Conservation (phyloP, 768 basidiomycete genomes). For the Pleurotus pulmonarius region DNA sequence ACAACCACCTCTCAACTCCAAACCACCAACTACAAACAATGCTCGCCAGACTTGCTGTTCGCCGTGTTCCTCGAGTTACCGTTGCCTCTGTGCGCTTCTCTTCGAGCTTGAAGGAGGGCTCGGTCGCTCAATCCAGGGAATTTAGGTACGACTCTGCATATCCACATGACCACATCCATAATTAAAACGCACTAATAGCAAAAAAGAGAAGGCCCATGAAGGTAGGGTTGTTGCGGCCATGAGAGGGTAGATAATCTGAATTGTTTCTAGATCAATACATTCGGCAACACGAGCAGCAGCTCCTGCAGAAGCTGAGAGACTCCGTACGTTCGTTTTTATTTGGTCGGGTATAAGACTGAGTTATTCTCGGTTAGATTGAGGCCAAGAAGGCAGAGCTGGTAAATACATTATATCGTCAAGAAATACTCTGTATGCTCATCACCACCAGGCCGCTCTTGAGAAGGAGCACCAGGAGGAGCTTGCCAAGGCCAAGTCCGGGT, state of each 20-base stretch:
- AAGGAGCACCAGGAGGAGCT: slow-evolving; percentile 16
- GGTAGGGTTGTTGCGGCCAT: slow-evolving; percentile 11
- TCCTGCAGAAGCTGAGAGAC: slow-evolving; percentile 54
- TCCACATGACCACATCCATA: slow-evolving; percentile 15
- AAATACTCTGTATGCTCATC: not conserved
- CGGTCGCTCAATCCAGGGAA: slow-evolving; percentile 56
- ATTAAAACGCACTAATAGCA: slow-evolving; percentile 36
- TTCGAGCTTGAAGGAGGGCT: slow-evolving; percentile 46
- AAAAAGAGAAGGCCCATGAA: slow-evolving; percentile 73
- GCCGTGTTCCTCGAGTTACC: slow-evolving; percentile 36
- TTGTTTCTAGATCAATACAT: slow-evolving; percentile 54
- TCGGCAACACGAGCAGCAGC: slow-evolving; percentile 52
- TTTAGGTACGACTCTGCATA: slow-evolving; percentile 47
- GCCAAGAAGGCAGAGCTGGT: slow-evolving; percentile 33
- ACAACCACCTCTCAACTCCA: slow-evolving; percentile 11
- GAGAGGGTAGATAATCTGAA: slow-evolving; percentile 8
- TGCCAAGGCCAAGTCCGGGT: not conserved
- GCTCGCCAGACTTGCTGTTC: slow-evolving; percentile 39
- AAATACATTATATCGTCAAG: slow-evolving; percentile 3
- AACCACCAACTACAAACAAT: slow-evolving; percentile 26
- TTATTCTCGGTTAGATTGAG: slow-evolving; percentile 22
- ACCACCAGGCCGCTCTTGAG: slow-evolving; percentile 20
- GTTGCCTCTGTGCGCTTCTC: slow-evolving; percentile 32
- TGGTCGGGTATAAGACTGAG: not conserved
- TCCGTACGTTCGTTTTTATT: slow-evolving; percentile 34